Base-by-base conservation (phyloP, 2,329 filamentous ascomycete genomes). In the Fusarium sp. region DNA sequence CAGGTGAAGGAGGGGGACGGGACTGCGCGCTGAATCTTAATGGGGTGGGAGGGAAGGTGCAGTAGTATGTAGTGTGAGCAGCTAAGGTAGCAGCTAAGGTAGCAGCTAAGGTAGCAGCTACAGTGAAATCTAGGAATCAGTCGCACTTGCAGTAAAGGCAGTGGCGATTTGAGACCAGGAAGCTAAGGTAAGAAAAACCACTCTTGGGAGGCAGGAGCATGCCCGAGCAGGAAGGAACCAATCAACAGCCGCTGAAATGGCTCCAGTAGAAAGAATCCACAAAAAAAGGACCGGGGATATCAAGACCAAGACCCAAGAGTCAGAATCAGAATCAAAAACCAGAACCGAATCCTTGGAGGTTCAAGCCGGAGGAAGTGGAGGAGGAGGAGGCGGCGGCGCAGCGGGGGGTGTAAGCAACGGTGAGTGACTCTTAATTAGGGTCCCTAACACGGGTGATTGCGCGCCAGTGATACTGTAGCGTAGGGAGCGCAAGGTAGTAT, bases 1-100 rank as follows among this genome's bases (percentile, higher is more conserved):
- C 51, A 74, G 71, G 67, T 72, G 67, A 68, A 74, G 64, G 72
- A 75, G 73, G 64, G 72, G 75, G 75, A 76, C 72, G 75, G 74
- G 76, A 76, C 69, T 68, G 69, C 66, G 69, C 48, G 65, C 65
- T 69, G 70, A 63, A 69, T 69, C 51, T 69, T 52, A 68, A 75
- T 70, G 72, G 74, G 74, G 61, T 74, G 72, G 63, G 74, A 73
- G 73, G 73, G 66, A 73, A 66, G 64, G 45, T 75, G 68, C 73
- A 75, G 73, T 70, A 73, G 73, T 71, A 74, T 72, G 73, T 72
- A 74, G 46, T 68, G 58, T 21, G 54, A 58, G 57, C 57, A 66
- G 63, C 42, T 64, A 51, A 63, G 62, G 54, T 48, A 52, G 57
- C 44, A 66, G 51, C 42, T 64, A 45, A n/a, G n/a, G n/a, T n/a